These are phyloP conservation scores for Mucor irregularis DNA, from an alignment of 371 early-diverging fungal species.

Conservation along the genomic window DNA sequence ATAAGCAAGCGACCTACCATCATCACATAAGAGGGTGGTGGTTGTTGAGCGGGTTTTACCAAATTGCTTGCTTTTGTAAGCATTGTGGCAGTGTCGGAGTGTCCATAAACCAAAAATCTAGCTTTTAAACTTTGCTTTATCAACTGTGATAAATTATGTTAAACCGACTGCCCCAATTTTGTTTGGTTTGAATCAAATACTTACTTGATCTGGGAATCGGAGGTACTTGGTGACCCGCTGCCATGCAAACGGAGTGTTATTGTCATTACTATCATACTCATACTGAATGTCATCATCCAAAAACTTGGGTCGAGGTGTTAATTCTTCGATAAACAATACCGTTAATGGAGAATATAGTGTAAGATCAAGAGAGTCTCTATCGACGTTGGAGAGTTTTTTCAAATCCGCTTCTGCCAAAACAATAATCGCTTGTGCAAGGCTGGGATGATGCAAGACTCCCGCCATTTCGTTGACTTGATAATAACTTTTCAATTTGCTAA, in stretches of 20 bases:
- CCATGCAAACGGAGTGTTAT: neutral
- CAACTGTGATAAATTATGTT: constrained; percentile 4
- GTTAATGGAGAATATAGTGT: neutral
- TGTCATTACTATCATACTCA: neutral
- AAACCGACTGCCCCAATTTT: too few relatives aligned
- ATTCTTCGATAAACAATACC: constrained; percentile 3
- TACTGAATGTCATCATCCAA: neutral
- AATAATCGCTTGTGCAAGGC: constrained; percentile 1
- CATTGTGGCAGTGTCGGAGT: neutral
- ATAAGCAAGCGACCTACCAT: constrained; percentile 2
- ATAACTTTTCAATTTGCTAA: constrained; percentile 17
- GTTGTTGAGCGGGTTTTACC: neutral
- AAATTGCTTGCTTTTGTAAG: neutral
- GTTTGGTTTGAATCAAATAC: too few relatives aligned
- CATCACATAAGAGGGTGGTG: constrained; percentile 5
- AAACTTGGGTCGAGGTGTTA: neutral
- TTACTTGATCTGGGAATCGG: constrained; percentile 14
- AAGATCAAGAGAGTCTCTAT: too few relatives aligned
- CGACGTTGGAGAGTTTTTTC: constrained; percentile 5
- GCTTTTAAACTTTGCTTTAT: neutral
- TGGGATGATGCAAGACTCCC: constrained; percentile 8
- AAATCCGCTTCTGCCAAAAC: constrained; percentile 10
- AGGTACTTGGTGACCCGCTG: neutral
- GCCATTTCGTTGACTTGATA: neutral
- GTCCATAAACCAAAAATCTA: constrained; percentile 12